Base-by-base conservation (phyloP, 2,329 filamentous ascomycete genomes). In the Cladosporium sp. region DNA sequence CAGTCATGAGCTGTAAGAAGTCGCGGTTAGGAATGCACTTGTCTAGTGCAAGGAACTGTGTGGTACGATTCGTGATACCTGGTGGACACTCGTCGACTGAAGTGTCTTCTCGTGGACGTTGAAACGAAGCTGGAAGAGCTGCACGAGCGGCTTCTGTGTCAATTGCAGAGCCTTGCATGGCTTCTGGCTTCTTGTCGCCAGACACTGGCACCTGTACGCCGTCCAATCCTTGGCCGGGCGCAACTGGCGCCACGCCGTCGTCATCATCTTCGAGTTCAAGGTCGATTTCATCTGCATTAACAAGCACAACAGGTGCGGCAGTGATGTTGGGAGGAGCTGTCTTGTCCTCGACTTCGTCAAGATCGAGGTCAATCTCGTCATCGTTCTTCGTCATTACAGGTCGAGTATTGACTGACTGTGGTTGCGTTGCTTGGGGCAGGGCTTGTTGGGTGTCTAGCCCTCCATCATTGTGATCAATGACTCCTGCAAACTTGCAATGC, bases 21-120 rank as follows among this genome's bases (percentile, higher is more conserved):
- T 91, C 83, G 13, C 88, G 84, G 17, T 86, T 81, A 0, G 89
- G 88, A 40, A 93, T 80, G 67, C 91, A 96, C 73, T 99, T 99
- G 74, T 97, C 93, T 2, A 99, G 79, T 0, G 94, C 89, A 10
- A 99, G 80, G 72, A 99, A 99, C 12, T 86, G 81, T 2, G 93
- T 95, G 4, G 81, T 80, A 19, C 80, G 88, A 76, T 97, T 97
- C 1, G 80, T 83, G 61, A 97, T 95, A 0, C 79, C 82, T 0
- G 80, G 69, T 0, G 91, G 91, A 15, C 88, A 83, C 9, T 51
- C 24, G 13, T 17, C n/a, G 20, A 28, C 19, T 8, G 24, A 10
- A 19, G 32, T 7, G 10, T 50, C 32, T 8, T 32, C 28, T 36
- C 36, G 44, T 45, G 65, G 45, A 36, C 71, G 19, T 13, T 67